phyloP scores from a whole-genome alignment of 1,284 basidiomycete species.

The Rhodotorula sp. region DNA sequence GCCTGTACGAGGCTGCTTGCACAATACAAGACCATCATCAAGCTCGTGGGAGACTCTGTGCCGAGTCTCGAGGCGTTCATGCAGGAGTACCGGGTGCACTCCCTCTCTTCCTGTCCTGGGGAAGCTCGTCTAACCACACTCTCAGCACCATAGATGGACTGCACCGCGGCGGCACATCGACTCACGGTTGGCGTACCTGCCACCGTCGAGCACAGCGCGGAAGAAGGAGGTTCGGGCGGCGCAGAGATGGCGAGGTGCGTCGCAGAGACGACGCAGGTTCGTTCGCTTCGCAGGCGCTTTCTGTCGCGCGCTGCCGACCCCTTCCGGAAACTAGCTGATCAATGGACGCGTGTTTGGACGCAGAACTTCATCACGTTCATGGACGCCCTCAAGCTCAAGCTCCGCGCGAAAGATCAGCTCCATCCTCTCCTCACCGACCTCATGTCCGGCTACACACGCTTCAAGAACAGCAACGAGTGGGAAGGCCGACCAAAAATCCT shows the following conservation, averaged over 20 bases:
- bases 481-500: constrained; percentile 90
- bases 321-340: background rate
- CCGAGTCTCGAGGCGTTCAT: constrained; percentile 85
- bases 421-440: constrained; percentile 93
- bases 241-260: constrained; percentile 89
- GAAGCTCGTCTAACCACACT: background rate
- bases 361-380: constrained; percentile 98
- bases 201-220: constrained; percentile 85
- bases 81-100: constrained; percentile 74
- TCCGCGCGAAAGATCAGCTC: constrained; percentile 94
- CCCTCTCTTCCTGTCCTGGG: background rate
- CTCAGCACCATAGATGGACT: constrained; percentile 71
- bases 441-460: constrained; percentile 84
- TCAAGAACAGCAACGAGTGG: constrained; percentile 90
- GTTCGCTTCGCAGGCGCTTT: constrained; percentile 34
- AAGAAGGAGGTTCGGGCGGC: constrained; percentile 55
- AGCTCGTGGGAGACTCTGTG: constrained; percentile 82
- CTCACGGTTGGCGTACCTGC: constrained; percentile 91
- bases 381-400: constrained; percentile 89
- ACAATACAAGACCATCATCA: constrained; percentile 96
- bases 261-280: constrained; percentile 94
- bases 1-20: constrained; percentile 87
- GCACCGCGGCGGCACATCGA: constrained; percentile 85
- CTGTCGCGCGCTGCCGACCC: no score
- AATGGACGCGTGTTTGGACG: no score